phyloP scores from a whole-genome alignment of 2,329 filamentous ascomycete species.

The Uncinocarpus reesii region DNA sequence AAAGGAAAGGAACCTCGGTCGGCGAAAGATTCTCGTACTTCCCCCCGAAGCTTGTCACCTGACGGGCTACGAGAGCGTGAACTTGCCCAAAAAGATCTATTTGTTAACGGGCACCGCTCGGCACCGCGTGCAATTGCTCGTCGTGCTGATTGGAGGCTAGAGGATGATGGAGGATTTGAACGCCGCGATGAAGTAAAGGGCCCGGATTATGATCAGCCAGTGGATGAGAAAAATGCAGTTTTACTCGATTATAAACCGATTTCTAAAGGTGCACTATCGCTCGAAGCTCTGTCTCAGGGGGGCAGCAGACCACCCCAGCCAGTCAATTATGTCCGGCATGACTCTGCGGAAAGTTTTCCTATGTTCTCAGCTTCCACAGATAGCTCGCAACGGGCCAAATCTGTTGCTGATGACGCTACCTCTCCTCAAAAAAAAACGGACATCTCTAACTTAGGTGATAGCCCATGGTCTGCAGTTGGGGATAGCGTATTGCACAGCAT shows the following conservation, averaged over 20 bases:
- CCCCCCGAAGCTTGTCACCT: slow-evolving; percentile 20
- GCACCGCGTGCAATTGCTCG: slow-evolving; percentile 34
- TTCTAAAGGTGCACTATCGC: slow-evolving; percentile 41
- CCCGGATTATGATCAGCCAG: slow-evolving; percentile 29
- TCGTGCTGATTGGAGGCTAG: slow-evolving; percentile 30
- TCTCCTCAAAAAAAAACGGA: slow-evolving; percentile 26
- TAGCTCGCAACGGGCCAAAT: slow-evolving; percentile 44
- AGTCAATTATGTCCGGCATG: slow-evolving; percentile 39
- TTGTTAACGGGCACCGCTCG: slow-evolving; percentile 22
- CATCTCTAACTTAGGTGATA: slow-evolving; percentile 18
- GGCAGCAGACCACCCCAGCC: slow-evolving; percentile 24
- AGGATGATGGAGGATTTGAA: slow-evolving; percentile 21
- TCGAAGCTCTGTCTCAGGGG: slow-evolving; percentile 34
- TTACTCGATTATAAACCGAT: slow-evolving; percentile 41
- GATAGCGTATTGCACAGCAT: slow-evolving; percentile 16
- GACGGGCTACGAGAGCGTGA: slow-evolving; percentile 20
- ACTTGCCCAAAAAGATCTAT: slow-evolving; percentile 16
- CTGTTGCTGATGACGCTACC: slow-evolving; percentile 42
- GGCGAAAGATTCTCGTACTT: slow-evolving; percentile 13
- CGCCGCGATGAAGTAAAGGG: slow-evolving; percentile 23
- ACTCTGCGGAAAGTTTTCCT: slow-evolving; percentile 52
- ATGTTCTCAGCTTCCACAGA: slow-evolving; percentile 56
- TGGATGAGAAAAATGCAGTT: slow-evolving; percentile 36
- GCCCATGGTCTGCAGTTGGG: slow-evolving; percentile 19
- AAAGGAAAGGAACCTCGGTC: neutral